Percentiles rank a stretch among this genome's conserved stretches.
Evolutionary conservation across 495 filamentous ascomycete species (phyloP).

Genomic region (Penicillium waksmanii): DNA sequence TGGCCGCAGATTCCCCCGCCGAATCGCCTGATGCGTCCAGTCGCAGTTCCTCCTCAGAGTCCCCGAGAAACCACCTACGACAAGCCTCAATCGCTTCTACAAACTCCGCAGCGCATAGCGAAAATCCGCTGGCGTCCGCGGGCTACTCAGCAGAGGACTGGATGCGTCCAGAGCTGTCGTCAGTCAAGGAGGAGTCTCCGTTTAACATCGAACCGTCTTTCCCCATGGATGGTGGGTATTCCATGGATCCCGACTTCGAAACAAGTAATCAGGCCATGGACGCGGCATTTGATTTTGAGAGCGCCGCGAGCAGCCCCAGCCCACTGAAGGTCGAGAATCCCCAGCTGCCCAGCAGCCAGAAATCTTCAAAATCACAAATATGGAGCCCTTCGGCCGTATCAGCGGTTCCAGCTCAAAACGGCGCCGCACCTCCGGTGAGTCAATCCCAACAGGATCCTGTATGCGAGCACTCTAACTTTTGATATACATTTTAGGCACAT

Average conservation of each 20-base stretch:
- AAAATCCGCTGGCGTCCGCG: constrained; percentile 39
- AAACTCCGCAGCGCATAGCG: constrained; percentile 45
- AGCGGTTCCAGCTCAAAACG: constrained; percentile 14
- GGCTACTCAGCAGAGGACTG: constrained; percentile 45
- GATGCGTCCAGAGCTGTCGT: constrained; percentile 44
- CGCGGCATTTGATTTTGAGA: constrained; percentile 70
- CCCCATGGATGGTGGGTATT: constrained; percentile 35
- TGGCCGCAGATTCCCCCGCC: constrained; percentile 46
- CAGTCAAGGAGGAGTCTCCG: constrained; percentile 44
- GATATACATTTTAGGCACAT: constrained; percentile 22
- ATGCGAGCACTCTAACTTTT: constrained; percentile 9
- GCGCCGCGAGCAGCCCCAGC: constrained; percentile 68
- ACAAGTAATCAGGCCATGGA: constrained; percentile 66
- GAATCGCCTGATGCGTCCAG: constrained; percentile 50
- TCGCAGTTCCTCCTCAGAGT: constrained; percentile 49
- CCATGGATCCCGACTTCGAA: constrained; percentile 50
- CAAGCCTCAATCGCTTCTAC: constrained; percentile 45
- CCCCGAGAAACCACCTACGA: constrained; percentile 46
- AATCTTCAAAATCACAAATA: constrained; percentile 31
- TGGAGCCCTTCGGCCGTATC: constrained; percentile 31
- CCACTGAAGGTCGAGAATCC: constrained; percentile 45
- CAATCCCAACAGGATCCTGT: not conserved
- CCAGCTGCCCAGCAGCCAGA: constrained; percentile 28
- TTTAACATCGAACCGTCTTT: constrained; percentile 46
- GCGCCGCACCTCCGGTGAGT: constrained; percentile 41